Conservation (phyloP, 352 stramenopile genomes). For the Saprolegnia parasitica region DNA sequence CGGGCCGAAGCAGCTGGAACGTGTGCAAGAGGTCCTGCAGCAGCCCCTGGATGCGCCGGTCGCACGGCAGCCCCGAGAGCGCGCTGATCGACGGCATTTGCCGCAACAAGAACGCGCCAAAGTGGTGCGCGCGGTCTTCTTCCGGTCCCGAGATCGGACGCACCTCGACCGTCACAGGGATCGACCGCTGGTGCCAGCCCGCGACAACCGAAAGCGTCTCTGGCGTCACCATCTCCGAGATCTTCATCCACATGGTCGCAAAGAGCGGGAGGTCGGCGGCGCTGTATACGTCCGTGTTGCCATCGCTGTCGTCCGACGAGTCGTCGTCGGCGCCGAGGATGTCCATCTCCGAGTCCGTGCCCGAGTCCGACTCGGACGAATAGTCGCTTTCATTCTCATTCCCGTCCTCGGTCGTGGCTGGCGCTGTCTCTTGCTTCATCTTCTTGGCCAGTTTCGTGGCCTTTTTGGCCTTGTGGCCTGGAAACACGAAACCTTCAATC, state of each 20-base stretch:
- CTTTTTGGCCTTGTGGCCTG: slow-evolving; percentile 56
- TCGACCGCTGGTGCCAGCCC: neutral
- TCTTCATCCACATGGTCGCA: slow-evolving; percentile 21
- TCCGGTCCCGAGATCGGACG: neutral
- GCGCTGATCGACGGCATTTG: neutral
- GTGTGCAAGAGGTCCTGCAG: slow-evolving; percentile 16
- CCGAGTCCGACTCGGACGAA: slow-evolving; percentile 62
- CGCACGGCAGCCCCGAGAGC: neutral
- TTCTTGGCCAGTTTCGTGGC: slow-evolving; percentile 56
- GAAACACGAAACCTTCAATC: slow-evolving; percentile 83
- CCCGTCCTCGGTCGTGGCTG: slow-evolving; percentile 32
- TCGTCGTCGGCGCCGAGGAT: slow-evolving; percentile 52
- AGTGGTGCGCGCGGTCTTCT: slow-evolving; percentile 9
- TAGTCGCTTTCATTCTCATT: slow-evolving; percentile 67
- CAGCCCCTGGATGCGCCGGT: slow-evolving; percentile 17
- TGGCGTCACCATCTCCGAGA: slow-evolving; percentile 26
- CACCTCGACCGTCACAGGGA: neutral
- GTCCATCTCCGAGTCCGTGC: slow-evolving; percentile 48
- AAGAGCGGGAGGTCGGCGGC: slow-evolving; percentile 23
- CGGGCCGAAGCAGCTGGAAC: slow-evolving; percentile 10
- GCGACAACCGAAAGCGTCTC: slow-evolving; percentile 14
- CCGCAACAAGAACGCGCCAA: slow-evolving; percentile 18
- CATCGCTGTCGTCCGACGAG: slow-evolving; percentile 40
- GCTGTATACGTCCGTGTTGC: slow-evolving; percentile 37
- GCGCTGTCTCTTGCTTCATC: slow-evolving; percentile 41